Conservation (phyloP, 139 green algal species). For the Chlamydomonas sphaeroides region DNA sequence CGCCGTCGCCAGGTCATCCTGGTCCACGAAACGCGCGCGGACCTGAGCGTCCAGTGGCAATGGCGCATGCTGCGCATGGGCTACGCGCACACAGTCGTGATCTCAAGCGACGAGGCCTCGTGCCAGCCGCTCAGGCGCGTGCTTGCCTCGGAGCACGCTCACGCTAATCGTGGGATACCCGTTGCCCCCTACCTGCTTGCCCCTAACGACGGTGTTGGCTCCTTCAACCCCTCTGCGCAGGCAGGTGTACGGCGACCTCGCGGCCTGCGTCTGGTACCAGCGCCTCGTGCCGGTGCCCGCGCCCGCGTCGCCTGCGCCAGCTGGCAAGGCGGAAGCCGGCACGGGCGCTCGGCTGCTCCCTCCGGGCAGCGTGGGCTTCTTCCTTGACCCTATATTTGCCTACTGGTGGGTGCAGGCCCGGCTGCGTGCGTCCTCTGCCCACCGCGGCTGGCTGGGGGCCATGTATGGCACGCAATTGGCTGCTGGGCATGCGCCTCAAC, state of each 20-base stretch:
- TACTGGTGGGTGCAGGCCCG: neutral
- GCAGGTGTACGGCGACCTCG: neutral
- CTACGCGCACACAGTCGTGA: constrained; percentile 11
- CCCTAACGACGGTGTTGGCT: neutral
- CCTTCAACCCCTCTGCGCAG: neutral
- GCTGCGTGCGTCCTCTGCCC: too few species aligned
- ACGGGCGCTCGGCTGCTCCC: neutral
- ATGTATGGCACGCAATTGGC: too few species aligned
- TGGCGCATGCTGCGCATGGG: constrained; percentile 22
- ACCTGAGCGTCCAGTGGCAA: neutral
- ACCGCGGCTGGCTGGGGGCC: too few species aligned
- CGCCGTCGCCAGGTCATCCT: constrained; percentile 38
- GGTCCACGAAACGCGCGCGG: neutral
- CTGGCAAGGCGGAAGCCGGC: too few species aligned
- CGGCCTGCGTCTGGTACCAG: constrained; percentile 22
- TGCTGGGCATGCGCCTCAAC: too few species aligned
- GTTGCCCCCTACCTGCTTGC: neutral
- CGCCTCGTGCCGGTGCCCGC: too few species aligned
- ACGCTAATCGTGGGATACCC: too few species aligned
- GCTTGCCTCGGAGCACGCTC: too few species aligned
- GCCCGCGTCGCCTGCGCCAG: too few species aligned
- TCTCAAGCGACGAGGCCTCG: neutral
- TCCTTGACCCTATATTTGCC: neutral
- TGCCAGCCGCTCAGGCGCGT: constrained; percentile 21
- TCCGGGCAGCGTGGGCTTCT: neutral